Conservation (phyloP, 2,329 filamentous ascomycete species). For the Pyrenophora graminea region DNA sequence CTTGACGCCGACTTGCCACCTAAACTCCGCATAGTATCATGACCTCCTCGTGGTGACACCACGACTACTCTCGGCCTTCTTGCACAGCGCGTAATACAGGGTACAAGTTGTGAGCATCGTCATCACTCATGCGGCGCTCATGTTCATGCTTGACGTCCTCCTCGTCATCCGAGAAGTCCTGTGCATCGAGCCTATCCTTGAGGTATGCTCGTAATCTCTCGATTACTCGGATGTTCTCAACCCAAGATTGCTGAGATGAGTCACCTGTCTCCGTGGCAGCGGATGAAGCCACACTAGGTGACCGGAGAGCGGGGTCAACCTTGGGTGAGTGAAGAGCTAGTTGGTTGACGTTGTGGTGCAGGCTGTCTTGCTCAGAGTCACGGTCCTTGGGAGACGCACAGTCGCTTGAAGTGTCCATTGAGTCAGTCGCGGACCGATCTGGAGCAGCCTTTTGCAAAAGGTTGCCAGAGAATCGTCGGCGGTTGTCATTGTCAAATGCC, state of each 20-base stretch:
- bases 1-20: conserved; percentile 18
- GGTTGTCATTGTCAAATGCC: conserved; percentile 63
- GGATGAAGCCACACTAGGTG: conserved; percentile 46
- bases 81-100: conserved; percentile 48
- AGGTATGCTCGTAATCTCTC: conserved; percentile 64
- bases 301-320: conserved; percentile 47
- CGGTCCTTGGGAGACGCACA: conserved; percentile 38
- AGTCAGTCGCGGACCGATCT: conserved; percentile 37
- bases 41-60: not conserved
- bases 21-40: conserved; percentile 22
- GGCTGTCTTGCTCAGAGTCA: conserved; percentile 41
- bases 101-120: conserved; percentile 48
- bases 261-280: conserved; percentile 42
- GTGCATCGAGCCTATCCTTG: conserved; percentile 58
- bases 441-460: conserved; percentile 57
- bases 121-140: conserved; percentile 42
- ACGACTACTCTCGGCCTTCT: conserved; percentile 42
- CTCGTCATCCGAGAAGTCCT: conserved; percentile 49
- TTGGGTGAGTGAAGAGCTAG: conserved; percentile 47
- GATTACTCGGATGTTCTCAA: conserved; percentile 67
- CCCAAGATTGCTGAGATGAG: conserved; percentile 58
- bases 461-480: conserved; percentile 65
- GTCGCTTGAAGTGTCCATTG: conserved; percentile 50
- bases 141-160: conserved; percentile 38
- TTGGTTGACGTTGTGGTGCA: conserved; percentile 47